Evolutionary conservation across 352 stramenopile species (phyloP).

Genomic region (Blastocystis sp.): DNA sequence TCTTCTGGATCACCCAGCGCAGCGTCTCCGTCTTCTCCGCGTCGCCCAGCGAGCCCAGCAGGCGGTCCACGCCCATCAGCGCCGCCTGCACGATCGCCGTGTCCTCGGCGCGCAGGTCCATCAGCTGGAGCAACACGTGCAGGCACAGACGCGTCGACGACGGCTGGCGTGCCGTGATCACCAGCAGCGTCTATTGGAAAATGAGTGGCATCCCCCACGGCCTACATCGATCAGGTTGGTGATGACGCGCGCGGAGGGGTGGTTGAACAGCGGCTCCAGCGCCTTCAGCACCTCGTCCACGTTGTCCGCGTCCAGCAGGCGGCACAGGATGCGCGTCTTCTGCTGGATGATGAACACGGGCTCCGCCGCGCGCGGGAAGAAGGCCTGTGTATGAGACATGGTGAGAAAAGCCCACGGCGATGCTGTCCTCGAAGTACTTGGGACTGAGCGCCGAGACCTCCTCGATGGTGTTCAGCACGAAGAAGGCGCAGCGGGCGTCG

Average conservation of each 20-base stretch:
- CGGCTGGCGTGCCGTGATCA: slow-evolving; percentile 79
- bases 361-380: slow-evolving; percentile 81
- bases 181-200: slow-evolving; percentile 79
- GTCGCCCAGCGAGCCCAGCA: slow-evolving; percentile 3
- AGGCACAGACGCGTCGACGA: slow-evolving; percentile 78
- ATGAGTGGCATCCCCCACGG: slow-evolving; percentile 77
- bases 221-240: slow-evolving; percentile 6
- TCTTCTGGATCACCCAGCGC: slow-evolving; percentile 72
- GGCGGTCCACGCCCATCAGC: slow-evolving; percentile 33
- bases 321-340: slow-evolving; percentile 82
- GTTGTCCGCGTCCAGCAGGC: slow-evolving; percentile 80
- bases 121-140: slow-evolving; percentile 30
- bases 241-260: slow-evolving; percentile 68
- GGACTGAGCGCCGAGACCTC: slow-evolving; percentile 79
- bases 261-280: slow-evolving; percentile 81
- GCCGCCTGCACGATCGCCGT: slow-evolving; percentile 2
- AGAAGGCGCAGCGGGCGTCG: background rate
- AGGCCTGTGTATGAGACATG: slow-evolving; percentile 79
- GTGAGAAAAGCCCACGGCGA: slow-evolving; percentile 79
- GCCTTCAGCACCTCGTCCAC: slow-evolving; percentile 80
- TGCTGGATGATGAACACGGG: slow-evolving; percentile 79
- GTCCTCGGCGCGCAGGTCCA: slow-evolving; percentile 17
- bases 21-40: slow-evolving; percentile 22
- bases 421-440: slow-evolving; percentile 79
- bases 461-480: slow-evolving; percentile 43